Evolutionary conservation across 225 moss, liverwort and hornwort species (phyloP).

Genomic region (Pseudisothecium myosuroides): DNA sequence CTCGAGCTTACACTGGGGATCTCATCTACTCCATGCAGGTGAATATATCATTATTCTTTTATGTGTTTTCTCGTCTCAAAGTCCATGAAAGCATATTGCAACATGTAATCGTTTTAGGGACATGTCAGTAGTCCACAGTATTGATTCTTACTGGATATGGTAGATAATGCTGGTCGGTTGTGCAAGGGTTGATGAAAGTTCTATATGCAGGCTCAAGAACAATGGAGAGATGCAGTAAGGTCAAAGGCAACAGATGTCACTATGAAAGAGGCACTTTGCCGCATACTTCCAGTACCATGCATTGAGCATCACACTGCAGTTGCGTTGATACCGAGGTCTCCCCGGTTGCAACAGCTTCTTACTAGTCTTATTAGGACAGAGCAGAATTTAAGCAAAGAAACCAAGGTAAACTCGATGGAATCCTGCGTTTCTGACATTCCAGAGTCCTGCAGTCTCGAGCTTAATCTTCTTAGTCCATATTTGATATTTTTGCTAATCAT

Average conservation of each 20-base stretch:
- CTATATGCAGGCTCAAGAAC: slow-evolving; percentile 76
- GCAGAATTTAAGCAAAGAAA: slow-evolving; percentile 52
- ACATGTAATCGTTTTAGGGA: not conserved
- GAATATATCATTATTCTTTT: not conserved
- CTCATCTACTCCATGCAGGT: slow-evolving; percentile 85
- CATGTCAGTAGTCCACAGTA: not conserved
- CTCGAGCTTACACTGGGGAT: slow-evolving; percentile 80
- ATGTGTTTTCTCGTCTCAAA: not conserved
- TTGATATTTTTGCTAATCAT: not conserved
- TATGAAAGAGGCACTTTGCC: slow-evolving; percentile 78
- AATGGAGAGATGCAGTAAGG: slow-evolving; percentile 79
- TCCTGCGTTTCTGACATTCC: not conserved
- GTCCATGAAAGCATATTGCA: not conserved
- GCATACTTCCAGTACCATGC: slow-evolving; percentile 83
- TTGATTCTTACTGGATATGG: not conserved
- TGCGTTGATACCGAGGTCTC: slow-evolving; percentile 63
- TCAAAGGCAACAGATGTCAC: slow-evolving; percentile 41
- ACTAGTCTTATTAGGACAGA: slow-evolving; percentile 36
- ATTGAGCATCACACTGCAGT: slow-evolving; percentile 83
- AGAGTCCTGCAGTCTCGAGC: not conserved
- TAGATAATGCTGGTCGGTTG: not conserved
- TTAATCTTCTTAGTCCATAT: not conserved
- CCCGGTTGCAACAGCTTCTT: slow-evolving; percentile 44
- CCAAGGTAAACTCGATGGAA: slow-evolving; percentile 62
- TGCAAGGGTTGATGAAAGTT: not conserved